Conservation (phyloP, 2,329 filamentous ascomycete species). For the Colletotrichum siamense region DNA sequence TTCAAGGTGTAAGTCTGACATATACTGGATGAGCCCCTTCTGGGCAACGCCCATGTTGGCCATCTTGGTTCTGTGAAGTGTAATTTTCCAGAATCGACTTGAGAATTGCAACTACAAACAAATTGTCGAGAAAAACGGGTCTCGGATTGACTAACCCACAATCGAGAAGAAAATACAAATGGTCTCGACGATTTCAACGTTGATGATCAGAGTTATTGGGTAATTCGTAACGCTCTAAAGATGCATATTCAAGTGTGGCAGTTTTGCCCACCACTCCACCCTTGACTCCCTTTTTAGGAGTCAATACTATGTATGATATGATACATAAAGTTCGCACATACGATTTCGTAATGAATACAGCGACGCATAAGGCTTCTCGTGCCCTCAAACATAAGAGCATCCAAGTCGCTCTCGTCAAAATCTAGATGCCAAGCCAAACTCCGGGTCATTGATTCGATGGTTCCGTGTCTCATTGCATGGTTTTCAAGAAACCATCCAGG, state of each 20-base stretch:
- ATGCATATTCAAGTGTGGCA: not conserved
- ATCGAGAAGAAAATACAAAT: rapidly evolving
- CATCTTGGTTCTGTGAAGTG: not conserved
- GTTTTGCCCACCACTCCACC: not conserved
- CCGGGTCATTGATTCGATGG: not conserved
- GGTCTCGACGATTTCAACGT: not conserved
- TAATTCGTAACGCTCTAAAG: not conserved
- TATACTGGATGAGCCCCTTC: slow-evolving; percentile 37
- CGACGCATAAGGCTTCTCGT: not conserved
- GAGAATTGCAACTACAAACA: not conserved
- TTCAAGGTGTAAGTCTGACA: slow-evolving; percentile 59
- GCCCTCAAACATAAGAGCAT: not conserved
- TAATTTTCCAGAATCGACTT: not conserved
- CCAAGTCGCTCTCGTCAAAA: slow-evolving; percentile 13
- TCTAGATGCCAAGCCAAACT: slow-evolving; percentile 18
- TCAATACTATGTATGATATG: slow-evolving; percentile 6
- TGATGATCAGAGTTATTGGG: not conserved
- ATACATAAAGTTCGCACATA: slow-evolving; percentile 14
- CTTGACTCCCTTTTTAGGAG: not conserved
- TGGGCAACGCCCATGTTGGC: not conserved
- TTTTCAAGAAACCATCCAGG: slow-evolving; percentile 92
- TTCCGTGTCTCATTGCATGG: slow-evolving; percentile 68
- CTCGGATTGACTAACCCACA: not conserved
- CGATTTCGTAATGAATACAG: slow-evolving; percentile 13
- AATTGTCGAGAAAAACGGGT: not conserved